Conservation (phyloP, 345 rosid genomes). For the Capsella bursapastoris region DNA sequence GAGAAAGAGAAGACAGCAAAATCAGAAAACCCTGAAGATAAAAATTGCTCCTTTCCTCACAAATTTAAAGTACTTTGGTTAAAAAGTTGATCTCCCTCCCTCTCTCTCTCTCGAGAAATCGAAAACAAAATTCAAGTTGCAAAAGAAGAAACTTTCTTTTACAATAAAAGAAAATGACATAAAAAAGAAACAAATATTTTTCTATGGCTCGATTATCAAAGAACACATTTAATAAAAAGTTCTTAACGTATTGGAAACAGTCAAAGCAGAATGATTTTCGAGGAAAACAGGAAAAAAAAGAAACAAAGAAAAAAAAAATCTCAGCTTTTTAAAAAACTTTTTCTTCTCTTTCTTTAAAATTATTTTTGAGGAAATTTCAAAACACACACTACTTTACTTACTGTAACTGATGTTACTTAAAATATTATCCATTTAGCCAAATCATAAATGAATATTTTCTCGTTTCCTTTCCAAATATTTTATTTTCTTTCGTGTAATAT, state of each 20-base stretch:
- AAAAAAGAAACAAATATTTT: slow-evolving; percentile 4
- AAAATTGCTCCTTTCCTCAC: background rate
- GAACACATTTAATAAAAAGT: background rate
- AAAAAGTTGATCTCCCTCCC: background rate
- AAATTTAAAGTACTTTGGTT: background rate
- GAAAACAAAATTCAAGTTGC: slow-evolving; percentile 32
- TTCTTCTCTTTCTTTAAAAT: background rate
- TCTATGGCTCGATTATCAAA: slow-evolving; percentile 38
- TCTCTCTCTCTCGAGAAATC: slow-evolving; percentile 18
- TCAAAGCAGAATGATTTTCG: slow-evolving; percentile 42
- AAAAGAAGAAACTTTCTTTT: slow-evolving; percentile 42
- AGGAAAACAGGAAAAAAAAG: slow-evolving; percentile 21
- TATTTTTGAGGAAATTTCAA: slow-evolving; percentile 13
- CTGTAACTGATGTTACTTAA: background rate
- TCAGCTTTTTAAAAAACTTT: slow-evolving; percentile 1
- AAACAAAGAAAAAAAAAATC: background rate
- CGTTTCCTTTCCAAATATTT: background rate
- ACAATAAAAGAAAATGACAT: slow-evolving; percentile 30
- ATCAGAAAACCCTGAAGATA: slow-evolving; percentile 23
- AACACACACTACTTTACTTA: slow-evolving; percentile 10
- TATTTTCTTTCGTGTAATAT: too few species aligned
- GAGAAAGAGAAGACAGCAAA: slow-evolving; percentile 12
- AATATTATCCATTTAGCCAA: background rate
- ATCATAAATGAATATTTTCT: background rate
- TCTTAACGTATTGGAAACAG: slow-evolving; percentile 43